Base-by-base conservation (phyloP, 163 green algal species). In the Smithsoniella earleae region DNA sequence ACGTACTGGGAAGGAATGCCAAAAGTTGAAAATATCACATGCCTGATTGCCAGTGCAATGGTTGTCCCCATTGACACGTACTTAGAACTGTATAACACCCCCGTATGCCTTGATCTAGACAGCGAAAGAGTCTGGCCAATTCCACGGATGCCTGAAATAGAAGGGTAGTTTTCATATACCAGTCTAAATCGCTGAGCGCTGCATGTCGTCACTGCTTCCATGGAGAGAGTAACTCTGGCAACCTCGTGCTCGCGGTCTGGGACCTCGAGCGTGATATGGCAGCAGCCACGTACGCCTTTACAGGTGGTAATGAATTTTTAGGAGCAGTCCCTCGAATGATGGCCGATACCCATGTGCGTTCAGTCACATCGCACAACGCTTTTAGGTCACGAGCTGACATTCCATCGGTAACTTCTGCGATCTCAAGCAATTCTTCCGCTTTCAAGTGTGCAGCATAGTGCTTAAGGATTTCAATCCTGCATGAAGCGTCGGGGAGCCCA, bases 341-440 rank as follows among this genome's bases (percentile, higher is more conserved):
- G 77, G 88, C 89, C 54, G 85, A 87, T 0, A 92, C 92, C 89
- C 89, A 96, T 33, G 80, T 75, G 10, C 91, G 80, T 85, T 97
- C 92, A 3, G 91, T 86, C 4, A 94, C 78, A 62, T 94, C 89
- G 25, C 58, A 69, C 38, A 69, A 25, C 20, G 58, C 58, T 16
- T 84, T 75, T 36, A 97, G 75, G 75, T 97, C 91, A 0, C 92
- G 75, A 2, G 91, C 92, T 33, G 84, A 87, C 77, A 96, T 86
- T 10, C 87, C 82, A 0, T 45, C 43, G 0, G 85, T 91, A 0
- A 58, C 73, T 0, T 66, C 78, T 20, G 91, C 91, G 27, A 96
- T 49, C 20, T 49, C 22, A 0, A 8, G 6, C 40, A 87, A 66
- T 5, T 89, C 81, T 4, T 73, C 33, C 1, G 45, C 25, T 0